A percentile compares a stretch with the other conserved stretches of the same genome.
Evolutionary conservation across 129 eudicot species (phyloP).

Genomic region (Centaurea solstitialis): DNA sequence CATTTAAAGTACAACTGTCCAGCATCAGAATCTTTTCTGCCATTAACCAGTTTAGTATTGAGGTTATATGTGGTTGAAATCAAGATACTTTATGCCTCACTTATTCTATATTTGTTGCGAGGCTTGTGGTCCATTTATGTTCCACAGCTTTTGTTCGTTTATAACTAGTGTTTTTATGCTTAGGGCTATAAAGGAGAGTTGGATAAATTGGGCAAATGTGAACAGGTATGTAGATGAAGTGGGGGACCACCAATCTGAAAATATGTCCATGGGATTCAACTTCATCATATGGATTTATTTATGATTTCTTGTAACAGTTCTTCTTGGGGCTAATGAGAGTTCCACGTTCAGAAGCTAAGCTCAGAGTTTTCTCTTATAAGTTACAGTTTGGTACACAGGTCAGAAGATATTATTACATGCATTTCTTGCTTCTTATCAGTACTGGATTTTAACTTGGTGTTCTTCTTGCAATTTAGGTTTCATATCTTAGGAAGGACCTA

Average conservation of each 20-base stretch:
- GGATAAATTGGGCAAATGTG: slow-evolving; percentile 79
- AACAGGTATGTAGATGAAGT: slow-evolving; percentile 52
- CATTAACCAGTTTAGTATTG: slow-evolving; percentile 5
- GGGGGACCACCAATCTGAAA: neutral
- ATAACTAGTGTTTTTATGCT: slow-evolving; percentile 24
- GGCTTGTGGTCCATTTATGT: neutral
- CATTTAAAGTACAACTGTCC: neutral
- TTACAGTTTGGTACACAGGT: slow-evolving; percentile 82
- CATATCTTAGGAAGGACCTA: slow-evolving; percentile 62
- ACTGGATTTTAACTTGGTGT: neutral
- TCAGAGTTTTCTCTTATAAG: slow-evolving; percentile 85
- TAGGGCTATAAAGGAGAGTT: slow-evolving; percentile 84
- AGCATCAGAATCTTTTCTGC: slow-evolving; percentile 16
- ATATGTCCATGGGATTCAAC: neutral
- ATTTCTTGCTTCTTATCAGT: slow-evolving; percentile 4
- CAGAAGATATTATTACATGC: slow-evolving; percentile 19
- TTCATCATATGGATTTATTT: slow-evolving; percentile 8
- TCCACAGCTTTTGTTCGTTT: slow-evolving; percentile 1
- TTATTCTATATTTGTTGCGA: neutral
- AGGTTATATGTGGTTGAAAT: neutral
- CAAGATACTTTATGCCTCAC: neutral
- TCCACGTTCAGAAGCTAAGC: slow-evolving; percentile 84
- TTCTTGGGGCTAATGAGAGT: slow-evolving; percentile 86
- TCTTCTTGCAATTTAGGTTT: slow-evolving; percentile 46
- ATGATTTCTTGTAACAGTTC: slow-evolving; percentile 49